A percentile compares a stretch with the other conserved stretches of the same genome.
These are phyloP conservation scores for Canavalia gladiata DNA, from an alignment of 306 rosid species.

Conservation along the genomic window DNA sequence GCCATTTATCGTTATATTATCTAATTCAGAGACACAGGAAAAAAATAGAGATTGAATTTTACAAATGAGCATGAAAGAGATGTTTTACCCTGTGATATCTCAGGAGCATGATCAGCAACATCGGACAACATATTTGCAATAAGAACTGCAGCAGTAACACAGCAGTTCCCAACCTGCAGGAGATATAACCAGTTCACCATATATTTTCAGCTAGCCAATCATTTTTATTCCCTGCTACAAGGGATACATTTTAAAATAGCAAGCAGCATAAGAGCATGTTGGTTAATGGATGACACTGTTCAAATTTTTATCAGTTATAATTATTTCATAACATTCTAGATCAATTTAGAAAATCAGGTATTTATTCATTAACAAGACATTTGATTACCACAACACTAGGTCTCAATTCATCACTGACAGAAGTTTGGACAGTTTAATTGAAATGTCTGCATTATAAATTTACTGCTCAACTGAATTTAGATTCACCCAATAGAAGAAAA, in stretches of 20 bases:
- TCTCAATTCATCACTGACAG: neutral
- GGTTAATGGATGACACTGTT: neutral
- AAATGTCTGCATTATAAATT: neutral
- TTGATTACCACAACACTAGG: neutral
- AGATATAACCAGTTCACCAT: slow-evolving; percentile 46
- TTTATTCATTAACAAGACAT: neutral
- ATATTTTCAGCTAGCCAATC: slow-evolving; percentile 39
- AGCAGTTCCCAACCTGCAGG: slow-evolving; percentile 80
- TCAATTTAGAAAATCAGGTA: neutral
- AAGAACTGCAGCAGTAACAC: slow-evolving; percentile 83
- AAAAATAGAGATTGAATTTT: slow-evolving; percentile 10
- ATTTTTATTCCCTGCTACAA: slow-evolving; percentile 25
- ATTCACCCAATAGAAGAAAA: neutral
- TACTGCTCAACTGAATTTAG: neutral
- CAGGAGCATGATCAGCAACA: slow-evolving; percentile 60
- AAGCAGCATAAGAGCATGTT: slow-evolving; percentile 7
- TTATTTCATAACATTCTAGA: slow-evolving; percentile 9
- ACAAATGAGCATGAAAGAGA: slow-evolving; percentile 14
- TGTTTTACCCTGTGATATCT: slow-evolving; percentile 69
- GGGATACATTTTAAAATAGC: slow-evolving; percentile 20
- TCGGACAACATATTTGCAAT: slow-evolving; percentile 90
- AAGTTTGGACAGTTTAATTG: neutral
- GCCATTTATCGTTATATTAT: slow-evolving; percentile 45
- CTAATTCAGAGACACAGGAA: slow-evolving; percentile 31
- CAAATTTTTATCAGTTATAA: neutral